Evolutionary conservation across 208 protist species (phyloP), one percentile per base, ranked within the genome.

Genomic region (Leishmania martiniquensis): DNA sequence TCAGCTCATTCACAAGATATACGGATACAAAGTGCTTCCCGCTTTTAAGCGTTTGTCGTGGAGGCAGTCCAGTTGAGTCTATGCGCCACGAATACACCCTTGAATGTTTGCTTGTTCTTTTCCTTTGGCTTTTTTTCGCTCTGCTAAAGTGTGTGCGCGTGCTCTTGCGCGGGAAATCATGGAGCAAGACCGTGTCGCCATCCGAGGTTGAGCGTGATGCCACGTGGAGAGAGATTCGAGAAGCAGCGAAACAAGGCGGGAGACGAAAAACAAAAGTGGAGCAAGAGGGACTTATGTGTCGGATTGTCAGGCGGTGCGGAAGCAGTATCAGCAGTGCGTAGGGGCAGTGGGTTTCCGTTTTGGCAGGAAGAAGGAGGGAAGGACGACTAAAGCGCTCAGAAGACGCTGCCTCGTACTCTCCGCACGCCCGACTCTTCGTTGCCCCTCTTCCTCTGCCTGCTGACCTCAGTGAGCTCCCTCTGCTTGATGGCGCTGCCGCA

Each of bases 11-110:
- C 37, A 51, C 17, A 69, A 20, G 65, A 69, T 25, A 29, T 15
- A 68, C 37, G 49, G 10, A 47, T 3, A 67, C 49, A 65, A 52
- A 55, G 59, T 45, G 44, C 47, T 54, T 75, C 51, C 65, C n/a
- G 60, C 54, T 71, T 47, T 34, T 59, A 37, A 51, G 25, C 29
- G 25, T 55, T 49, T 44, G 32, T 52, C 42, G 17, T 51, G 32
- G 65, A 29, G 37, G 65, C 9, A 0, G 39, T 51, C 65, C 2
- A 42, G 42, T 32, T 22, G 44, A 12, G 65, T 47, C 29, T n/a
- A 34, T 51, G 65, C 65, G 25, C 65, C 65, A 51, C 37, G 22
- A 32, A 69, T 10, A 69, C 44, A 69, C 25, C 5, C 65, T 15
- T 51, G 42, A 13, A 29, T 44, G 47, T 57, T 22, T 22, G 44